A percentile compares a stretch with the other conserved stretches of the same genome.
Evolutionary conservation across 1,284 basidiomycete species (phyloP).

Genomic region (Takashimella tepidaria): DNA sequence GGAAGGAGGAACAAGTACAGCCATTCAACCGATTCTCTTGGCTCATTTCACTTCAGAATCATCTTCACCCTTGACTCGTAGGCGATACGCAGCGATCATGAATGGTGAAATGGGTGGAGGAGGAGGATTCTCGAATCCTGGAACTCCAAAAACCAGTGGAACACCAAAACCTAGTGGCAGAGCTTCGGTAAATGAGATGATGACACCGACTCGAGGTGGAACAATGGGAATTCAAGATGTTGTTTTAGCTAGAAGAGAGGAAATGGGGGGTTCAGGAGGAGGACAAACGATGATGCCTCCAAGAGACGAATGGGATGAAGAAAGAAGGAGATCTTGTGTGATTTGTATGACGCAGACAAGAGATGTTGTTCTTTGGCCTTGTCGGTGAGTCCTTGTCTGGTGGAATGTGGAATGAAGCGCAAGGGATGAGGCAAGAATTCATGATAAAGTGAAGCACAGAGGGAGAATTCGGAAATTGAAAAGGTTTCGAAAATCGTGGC

Average conservation of each 20-base stretch:
- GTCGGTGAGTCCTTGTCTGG: conserved; percentile 23
- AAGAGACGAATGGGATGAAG: conserved; percentile 40
- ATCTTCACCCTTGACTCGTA: conserved; percentile 38
- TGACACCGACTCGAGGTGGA: conserved; percentile 3
- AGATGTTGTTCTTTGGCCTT: conserved; percentile 46
- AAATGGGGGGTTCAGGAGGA: conserved; percentile 2
- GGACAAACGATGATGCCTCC: not conserved
- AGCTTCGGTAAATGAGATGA: not conserved
- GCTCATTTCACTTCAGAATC: conserved; percentile 39
- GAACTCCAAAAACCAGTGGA: conserved; percentile 6
- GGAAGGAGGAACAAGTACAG: conserved; percentile 9
- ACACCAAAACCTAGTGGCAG: not conserved
- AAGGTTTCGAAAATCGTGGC: no score
- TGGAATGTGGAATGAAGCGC: not conserved
- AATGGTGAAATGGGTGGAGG: not conserved
- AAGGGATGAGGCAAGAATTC: no score
- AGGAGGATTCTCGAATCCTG: no score
- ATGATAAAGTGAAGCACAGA: no score
- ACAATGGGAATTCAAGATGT: conserved; percentile 15
- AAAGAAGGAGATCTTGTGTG: conserved; percentile 36
- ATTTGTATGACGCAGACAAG: conserved; percentile 44
- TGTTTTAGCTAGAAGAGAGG: conserved; percentile 16
- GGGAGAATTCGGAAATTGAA: no score
- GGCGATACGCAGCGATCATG: conserved; percentile 35
- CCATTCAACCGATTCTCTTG: conserved; percentile 41